Evolutionary conservation across 352 stramenopile genomes (phyloP), one percentile per base, ranked within the genome.

Genomic region (Phytophthora litchii): DNA sequence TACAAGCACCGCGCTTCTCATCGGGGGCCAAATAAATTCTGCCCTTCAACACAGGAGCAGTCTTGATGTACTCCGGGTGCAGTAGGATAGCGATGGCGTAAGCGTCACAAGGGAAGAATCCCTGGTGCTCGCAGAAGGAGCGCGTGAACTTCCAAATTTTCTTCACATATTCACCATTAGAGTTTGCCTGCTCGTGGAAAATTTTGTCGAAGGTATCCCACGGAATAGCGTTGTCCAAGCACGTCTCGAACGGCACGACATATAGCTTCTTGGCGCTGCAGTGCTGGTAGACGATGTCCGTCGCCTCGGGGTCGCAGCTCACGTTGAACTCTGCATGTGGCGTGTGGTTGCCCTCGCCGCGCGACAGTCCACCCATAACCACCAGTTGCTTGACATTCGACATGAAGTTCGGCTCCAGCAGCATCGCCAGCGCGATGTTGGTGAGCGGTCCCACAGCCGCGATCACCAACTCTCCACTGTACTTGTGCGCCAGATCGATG

Each of bases 321-420:
- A 91, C 80, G 61, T 94, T 94, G 54, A 91, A 94, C 58, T 94
- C 86, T 0, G 78, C 51, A 63, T 92, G 75, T 19, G 69, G 42
- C 27, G 82, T 92, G 36, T 80, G 50, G 67, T 93, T 94, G 32
- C 82, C 83, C 25, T 87, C 60, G n/a, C 82, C 83, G 9, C 75
- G 74, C 34, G 78, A 87, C 29, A 86, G 67, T 17, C 83, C 84
- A 8, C 86, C 83, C 86, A 94, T 94, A 61, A 90, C 64, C 14
- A 90, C 69, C 14, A 92, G 54, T 56, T 83, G 67, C 67, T 85
- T 80, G 11, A 94, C 59, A 42, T 84, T 80, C 11, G 46, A 42
- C 12, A 86, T 58, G 60, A 93, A 92, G 29, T 55, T 61, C 34
- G 86, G 86, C 56, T 93, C 82, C 52, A 92, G 48, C 25, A 89